Conservation (phyloP, 495 filamentous ascomycete genomes). For the Zalerion maritima region DNA sequence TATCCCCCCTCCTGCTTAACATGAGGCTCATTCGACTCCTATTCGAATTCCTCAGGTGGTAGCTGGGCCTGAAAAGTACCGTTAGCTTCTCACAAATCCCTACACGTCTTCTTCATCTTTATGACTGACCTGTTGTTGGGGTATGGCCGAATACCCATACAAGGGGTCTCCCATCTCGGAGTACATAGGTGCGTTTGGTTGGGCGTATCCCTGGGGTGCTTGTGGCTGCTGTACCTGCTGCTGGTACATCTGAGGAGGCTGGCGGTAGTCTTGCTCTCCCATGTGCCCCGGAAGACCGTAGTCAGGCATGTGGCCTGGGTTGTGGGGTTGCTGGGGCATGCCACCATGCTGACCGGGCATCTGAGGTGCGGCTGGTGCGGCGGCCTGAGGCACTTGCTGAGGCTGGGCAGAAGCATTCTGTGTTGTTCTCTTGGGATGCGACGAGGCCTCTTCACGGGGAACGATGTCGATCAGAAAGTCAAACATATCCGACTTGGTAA, state of each 20-base stretch:
- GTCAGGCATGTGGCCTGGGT: slow-evolving; percentile 33
- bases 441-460: slow-evolving; percentile 78
- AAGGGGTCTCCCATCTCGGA: slow-evolving; percentile 64
- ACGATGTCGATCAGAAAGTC: slow-evolving; percentile 99
- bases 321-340: slow-evolving; percentile 43
- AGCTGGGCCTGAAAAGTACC: slow-evolving; percentile 4
- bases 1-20: too few relatives aligned
- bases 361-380: slow-evolving; percentile 34
- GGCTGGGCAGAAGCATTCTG: slow-evolving; percentile 36
- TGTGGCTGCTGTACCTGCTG: slow-evolving; percentile 56
- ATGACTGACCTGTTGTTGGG: slow-evolving; percentile 63
- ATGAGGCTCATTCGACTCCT: background rate
- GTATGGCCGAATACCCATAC: slow-evolving; percentile 71
- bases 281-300: slow-evolving; percentile 48
- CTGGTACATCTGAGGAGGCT: slow-evolving; percentile 61
- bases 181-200: slow-evolving; percentile 55
- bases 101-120: too few relatives aligned
- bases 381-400: slow-evolving; percentile 32
- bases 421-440: slow-evolving; percentile 56
- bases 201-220: slow-evolving; percentile 56
- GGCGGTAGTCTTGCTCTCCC: slow-evolving; percentile 66
- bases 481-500: slow-evolving; percentile 98
- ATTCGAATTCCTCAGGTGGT: slow-evolving; percentile 5
- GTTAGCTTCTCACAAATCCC: too few relatives aligned
- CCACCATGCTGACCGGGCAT: slow-evolving; percentile 47